Conservation (phyloP, 352 stramenopile genomes). For the Globisporangium megalacanthum region DNA sequence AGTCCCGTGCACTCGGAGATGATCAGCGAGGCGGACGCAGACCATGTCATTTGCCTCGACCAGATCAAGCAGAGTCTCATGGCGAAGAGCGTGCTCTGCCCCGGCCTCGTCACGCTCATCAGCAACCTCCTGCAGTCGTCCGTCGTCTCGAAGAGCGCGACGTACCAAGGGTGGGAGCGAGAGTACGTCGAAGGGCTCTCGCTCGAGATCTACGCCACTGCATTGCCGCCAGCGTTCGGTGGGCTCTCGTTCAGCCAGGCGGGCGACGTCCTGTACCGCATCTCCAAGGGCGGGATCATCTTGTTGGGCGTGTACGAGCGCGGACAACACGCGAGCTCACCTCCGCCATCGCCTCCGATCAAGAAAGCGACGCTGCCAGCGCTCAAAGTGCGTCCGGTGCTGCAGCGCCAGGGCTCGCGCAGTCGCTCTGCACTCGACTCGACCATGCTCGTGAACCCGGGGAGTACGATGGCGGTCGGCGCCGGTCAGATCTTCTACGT, state of each 20-base stretch:
- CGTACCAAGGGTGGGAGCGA: conserved; percentile 30
- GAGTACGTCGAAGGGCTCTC: conserved; percentile 50
- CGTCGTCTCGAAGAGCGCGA: conserved; percentile 18
- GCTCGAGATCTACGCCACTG: conserved; percentile 56
- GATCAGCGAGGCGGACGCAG: conserved; percentile 46
- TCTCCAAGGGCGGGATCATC: conserved; percentile 54
- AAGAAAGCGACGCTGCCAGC: conserved; percentile 7
- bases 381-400: conserved; percentile 9
- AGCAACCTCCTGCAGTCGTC: conserved; percentile 60
- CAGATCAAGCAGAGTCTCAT: conserved; percentile 61
- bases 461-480: conserved; percentile 32
- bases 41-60: conserved; percentile 54
- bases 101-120: conserved; percentile 50
- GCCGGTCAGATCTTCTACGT: conserved; percentile 55
- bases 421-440: conserved; percentile 2
- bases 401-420: conserved; percentile 12
- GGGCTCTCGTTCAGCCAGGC: conserved; percentile 51
- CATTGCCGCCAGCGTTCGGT: conserved; percentile 31
- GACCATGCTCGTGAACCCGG: conserved; percentile 45
- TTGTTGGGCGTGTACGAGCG: conserved; percentile 41
- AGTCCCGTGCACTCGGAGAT: conserved; percentile 49
- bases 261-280: conserved; percentile 46
- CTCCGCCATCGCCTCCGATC: background rate
- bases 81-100: conserved; percentile 58
- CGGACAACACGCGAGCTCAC: background rate